Evolutionary conservation across 441 rosid species (phyloP).

Genomic region (Biscutella auriculata): DNA sequence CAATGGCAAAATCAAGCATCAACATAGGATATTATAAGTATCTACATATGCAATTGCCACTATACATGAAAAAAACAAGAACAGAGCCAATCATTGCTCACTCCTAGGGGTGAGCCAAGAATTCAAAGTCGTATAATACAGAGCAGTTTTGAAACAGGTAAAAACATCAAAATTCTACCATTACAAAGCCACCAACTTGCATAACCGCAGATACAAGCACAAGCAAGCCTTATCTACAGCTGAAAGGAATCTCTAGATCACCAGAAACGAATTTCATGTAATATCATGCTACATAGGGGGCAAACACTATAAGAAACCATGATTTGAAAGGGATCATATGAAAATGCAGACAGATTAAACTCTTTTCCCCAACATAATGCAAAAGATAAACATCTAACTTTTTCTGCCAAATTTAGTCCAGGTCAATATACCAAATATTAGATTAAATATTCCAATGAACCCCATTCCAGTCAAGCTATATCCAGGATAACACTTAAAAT

Average conservation of each 20-base stretch:
- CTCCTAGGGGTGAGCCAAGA: not conserved
- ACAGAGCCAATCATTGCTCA: not conserved
- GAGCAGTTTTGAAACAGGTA: not conserved
- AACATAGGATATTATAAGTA: no score
- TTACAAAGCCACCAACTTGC: not conserved
- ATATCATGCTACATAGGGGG: constrained; percentile 4
- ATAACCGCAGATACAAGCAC: not conserved
- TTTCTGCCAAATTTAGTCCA: not conserved
- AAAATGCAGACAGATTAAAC: not conserved
- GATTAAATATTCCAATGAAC: not conserved
- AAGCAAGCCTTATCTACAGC: not conserved
- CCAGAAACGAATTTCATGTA: not conserved
- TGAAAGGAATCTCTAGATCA: not conserved
- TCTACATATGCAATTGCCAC: no score
- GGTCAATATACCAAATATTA: not conserved
- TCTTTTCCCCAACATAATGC: not conserved
- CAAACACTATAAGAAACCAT: constrained; percentile 6
- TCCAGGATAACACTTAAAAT: not conserved
- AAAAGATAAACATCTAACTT: not conserved
- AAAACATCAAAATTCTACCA: not conserved
- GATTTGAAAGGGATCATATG: not conserved
- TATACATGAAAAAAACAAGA: no score
- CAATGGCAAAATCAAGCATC: no score
- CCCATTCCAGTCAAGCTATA: not conserved
- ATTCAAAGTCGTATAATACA: not conserved